Base-by-base conservation (phyloP, 2,329 filamentous ascomycete genomes). In the Nemania sp. region DNA sequence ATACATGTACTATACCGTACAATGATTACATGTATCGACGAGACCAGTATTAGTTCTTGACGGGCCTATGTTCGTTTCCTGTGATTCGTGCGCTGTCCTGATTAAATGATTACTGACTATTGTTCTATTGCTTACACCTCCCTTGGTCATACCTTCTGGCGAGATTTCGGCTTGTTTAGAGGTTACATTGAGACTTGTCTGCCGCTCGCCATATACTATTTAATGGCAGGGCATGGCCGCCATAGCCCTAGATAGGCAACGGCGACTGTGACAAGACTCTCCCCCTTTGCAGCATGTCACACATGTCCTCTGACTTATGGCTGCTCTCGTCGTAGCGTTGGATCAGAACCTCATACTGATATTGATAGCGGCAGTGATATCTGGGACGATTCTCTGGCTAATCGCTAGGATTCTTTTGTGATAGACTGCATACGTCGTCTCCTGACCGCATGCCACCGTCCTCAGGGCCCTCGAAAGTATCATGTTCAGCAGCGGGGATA, bases 191-290 rank as follows among this genome's bases (percentile, higher is more conserved):
- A 46, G 10, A 12, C 4, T 17, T 35, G 12, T 46, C 10, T 17
- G 64, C 25, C 7, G 25, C 25, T 91, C 86, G 45, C 89, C 81
- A 12, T 65, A 64, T 21, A 59, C 50, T 18, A 56, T n/a, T n/a
- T 51, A 5, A 83, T 79, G 9, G 90, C 79, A 9, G 3, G 25
- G 25, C 25, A 29, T 85, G 82, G 57, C 91, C 86, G 0, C 90
- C 90, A 71, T 94, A 89, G 72, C 84, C 20, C 80, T 78, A 45
- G 92, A 92, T 77, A n/a, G 1, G 90, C 87, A 25, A 80, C 79
- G 21, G 77, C 75, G 66, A 94, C 87, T 87, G 76, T 15, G 89
- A 87, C n/a, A n/a, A n/a, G n/a, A n/a, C n/a, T 0, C 88, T 89
- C 71, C 93, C 90, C 90, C 73, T 93, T 90, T 54, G 90, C 89